Conservation (phyloP, 1,284 basidiomycete genomes). For the Stygiomarasmius scandens region DNA sequence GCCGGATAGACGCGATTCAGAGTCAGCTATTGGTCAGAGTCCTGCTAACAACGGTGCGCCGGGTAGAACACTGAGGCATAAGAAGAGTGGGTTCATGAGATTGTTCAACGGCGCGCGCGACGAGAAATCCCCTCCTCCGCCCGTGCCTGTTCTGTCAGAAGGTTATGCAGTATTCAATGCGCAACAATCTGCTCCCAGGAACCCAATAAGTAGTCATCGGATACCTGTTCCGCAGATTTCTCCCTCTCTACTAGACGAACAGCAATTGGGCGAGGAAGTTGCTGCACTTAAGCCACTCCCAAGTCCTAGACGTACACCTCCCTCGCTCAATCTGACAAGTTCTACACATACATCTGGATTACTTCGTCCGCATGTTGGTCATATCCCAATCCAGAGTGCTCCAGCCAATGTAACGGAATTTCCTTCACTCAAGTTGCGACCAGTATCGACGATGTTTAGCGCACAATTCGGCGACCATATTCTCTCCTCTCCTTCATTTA, state of each 20-base stretch:
- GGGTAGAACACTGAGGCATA: constrained; percentile 60
- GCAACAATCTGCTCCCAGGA: constrained; percentile 26
- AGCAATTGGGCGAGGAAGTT: constrained; percentile 8
- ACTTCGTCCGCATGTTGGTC: constrained; percentile 9
- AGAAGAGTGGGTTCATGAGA: constrained; percentile 82
- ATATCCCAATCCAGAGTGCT: constrained; percentile 54
- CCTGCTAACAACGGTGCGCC: constrained; percentile 20
- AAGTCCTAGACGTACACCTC: constrained; percentile 39
- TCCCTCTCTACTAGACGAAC: constrained; percentile 21
- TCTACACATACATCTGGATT: constrained; percentile 20
- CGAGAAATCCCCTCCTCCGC: constrained; percentile 50
- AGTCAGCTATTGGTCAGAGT: constrained; percentile 27
- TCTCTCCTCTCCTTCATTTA: constrained; percentile 39
- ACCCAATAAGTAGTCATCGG: constrained; percentile 35
- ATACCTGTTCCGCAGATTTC: constrained; percentile 49
- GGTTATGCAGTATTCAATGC: constrained; percentile 35
- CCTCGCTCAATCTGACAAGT: constrained; percentile 47
- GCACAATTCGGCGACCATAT: constrained; percentile 70
- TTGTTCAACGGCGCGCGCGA: constrained; percentile 66
- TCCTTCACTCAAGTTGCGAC: constrained; percentile 67
- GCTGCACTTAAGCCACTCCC: constrained; percentile 9
- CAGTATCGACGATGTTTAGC: constrained; percentile 76
- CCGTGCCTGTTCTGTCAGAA: constrained; percentile 54
- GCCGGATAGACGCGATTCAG: constrained; percentile 43
- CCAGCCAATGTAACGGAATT: constrained; percentile 66